phyloP scores from a whole-genome alignment of 257 asterid species.

The Solanum arcanum region DNA sequence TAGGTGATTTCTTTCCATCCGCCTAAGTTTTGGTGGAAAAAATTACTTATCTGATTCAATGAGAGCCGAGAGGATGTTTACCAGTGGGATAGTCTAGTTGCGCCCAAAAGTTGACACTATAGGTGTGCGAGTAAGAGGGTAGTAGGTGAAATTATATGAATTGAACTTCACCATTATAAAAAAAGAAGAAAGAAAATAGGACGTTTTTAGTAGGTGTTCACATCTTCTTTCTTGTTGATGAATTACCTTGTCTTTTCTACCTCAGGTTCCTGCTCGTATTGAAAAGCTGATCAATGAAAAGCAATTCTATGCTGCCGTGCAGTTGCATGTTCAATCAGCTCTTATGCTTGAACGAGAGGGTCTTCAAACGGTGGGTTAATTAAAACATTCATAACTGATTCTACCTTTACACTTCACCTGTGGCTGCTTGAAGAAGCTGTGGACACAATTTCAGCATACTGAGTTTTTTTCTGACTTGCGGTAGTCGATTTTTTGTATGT shows the following conservation, averaged over 20 bases:
- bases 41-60: neutral
- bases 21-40: neutral
- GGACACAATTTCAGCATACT: neutral
- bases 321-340: conserved; percentile 78
- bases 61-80: neutral
- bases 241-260: conserved; percentile 13
- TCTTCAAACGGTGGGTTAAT: conserved; percentile 76
- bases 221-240: neutral
- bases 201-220: neutral
- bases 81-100: neutral
- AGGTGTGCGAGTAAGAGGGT: neutral
- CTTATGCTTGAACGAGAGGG: conserved; percentile 98
- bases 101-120: neutral
- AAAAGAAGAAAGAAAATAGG: neutral
- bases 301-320: conserved; percentile 96
- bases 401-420: neutral
- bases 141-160: neutral
- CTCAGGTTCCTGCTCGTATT: conserved; percentile 87
- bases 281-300: conserved; percentile 89
- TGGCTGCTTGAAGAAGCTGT: neutral
- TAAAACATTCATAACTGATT: neutral
- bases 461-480: neutral
- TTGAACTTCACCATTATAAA: neutral
- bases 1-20: neutral
- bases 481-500: neutral